Base-by-base conservation (phyloP, 2,329 filamentous ascomycete species). In the Fusarium hainanense region DNA sequence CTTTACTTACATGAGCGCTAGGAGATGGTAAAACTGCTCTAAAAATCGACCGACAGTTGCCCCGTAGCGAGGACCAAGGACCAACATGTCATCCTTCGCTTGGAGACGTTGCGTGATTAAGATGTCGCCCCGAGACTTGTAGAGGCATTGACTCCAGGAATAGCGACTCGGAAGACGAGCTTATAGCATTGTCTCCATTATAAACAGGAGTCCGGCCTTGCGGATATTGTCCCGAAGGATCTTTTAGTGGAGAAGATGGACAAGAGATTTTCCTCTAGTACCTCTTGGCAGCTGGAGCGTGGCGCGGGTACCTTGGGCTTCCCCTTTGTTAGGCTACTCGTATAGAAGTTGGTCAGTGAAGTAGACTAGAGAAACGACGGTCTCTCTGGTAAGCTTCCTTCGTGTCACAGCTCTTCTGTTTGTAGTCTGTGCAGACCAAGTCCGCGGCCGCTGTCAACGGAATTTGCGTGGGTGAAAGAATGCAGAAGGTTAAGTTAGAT, bases 371-470 rank as follows among this genome's bases (percentile, higher is more conserved):
- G 18, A 16, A 25, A 41, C 49, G 7, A 25, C 23, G 11, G 49
- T 41, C 18, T 28, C 23, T 13, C 23, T 21, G 13, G 7, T 16
- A 34, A 27, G 49, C 49, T 51, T 51, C 49, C 49, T 51, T 51
- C 32, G 23, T 20, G 8, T 51, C 13, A 25, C 13, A 27, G 10
- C 4, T 48, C 32, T n/a, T 16, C 32, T 7, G 30, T n/a, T 10
- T 20, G 46, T 21, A 14, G 44, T 47, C 46, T 41, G 32, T 51
- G 48, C 48, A 27, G n/a, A 25, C 25, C 13, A 51, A 51, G 13
- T 9, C 32, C 30, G 48, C 48, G 21, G 48, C 49, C 49, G 23
- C 49, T 51, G 49, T 51, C 49, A 51, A 41, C 49, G 49, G 49
- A 28, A 27, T 51, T 51, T 51, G 49, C 32, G 40, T 51, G 49